Evolutionary conservation across 2,329 filamentous ascomycete species (phyloP).

Genomic region (Chrysoporthe austroafricana): DNA sequence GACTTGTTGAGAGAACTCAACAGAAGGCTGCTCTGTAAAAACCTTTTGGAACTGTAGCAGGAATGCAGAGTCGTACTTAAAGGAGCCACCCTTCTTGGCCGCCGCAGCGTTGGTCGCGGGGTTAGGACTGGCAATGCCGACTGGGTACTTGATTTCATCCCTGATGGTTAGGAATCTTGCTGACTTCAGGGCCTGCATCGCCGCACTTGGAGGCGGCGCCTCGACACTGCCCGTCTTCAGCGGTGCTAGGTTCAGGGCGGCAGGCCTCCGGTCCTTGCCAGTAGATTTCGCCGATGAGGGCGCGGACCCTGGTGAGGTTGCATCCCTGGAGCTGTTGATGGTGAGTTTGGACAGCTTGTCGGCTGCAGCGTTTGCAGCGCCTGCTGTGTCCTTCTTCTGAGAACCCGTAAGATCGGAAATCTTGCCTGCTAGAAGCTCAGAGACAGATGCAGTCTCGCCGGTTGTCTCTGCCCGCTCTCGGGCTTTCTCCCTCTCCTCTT

Average conservation of each 20-base stretch:
- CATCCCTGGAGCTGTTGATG: slow-evolving; percentile 40
- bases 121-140: slow-evolving; percentile 85
- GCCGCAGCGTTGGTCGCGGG: slow-evolving; percentile 84
- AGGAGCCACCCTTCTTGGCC: slow-evolving; percentile 77
- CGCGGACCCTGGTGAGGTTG: slow-evolving; percentile 16
- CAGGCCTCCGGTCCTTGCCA: slow-evolving; percentile 72
- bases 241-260: slow-evolving; percentile 83
- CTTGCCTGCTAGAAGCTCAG: slow-evolving; percentile 54
- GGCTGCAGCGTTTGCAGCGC: slow-evolving; percentile 39
- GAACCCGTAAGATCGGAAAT: slow-evolving; percentile 41
- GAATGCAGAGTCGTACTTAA: slow-evolving; percentile 95
- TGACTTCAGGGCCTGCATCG: slow-evolving; percentile 89
- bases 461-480: slow-evolving; percentile 55
- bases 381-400: slow-evolving; percentile 51
- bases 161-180: slow-evolving; percentile 85
- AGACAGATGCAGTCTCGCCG: slow-evolving; percentile 51
- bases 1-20: slow-evolving; percentile 92
- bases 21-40: slow-evolving; percentile 93
- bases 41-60: slow-evolving; percentile 94
- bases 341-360: slow-evolving; percentile 58
- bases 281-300: slow-evolving; percentile 45
- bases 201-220: slow-evolving; percentile 89
- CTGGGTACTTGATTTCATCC: slow-evolving; percentile 79
- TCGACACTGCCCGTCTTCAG: slow-evolving; percentile 84
- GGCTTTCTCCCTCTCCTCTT: slow-evolving; percentile 69